phyloP scores from a whole-genome alignment of 1,284 basidiomycete genomes.

The Ganoderma meredithae region DNA sequence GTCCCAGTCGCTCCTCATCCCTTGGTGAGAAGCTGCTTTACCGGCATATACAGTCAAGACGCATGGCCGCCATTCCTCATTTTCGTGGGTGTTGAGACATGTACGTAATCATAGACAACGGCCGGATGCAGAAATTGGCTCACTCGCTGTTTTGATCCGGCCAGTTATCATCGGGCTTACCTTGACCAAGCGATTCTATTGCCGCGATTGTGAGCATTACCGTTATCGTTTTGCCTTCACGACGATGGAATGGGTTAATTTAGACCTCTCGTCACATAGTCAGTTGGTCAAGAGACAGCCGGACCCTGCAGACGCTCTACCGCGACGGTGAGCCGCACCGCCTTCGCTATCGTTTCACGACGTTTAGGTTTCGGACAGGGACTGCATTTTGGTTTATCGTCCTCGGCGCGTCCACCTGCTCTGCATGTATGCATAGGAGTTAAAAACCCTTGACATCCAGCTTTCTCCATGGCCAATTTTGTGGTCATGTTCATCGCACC shows the following conservation, averaged over 20 bases:
- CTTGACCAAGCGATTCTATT: neutral
- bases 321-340: slow-evolving; percentile 4
- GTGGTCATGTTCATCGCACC: slow-evolving; percentile 6
- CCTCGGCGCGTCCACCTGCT: neutral
- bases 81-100: neutral
- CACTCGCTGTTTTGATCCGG: neutral
- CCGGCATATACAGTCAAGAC: neutral
- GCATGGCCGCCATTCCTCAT: neutral
- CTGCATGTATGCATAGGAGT: too few species aligned
- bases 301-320: slow-evolving; percentile 4
- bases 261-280: neutral
- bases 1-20: neutral
- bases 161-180: neutral
- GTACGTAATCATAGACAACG: neutral
- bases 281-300: neutral
- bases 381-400: slow-evolving; percentile 8
- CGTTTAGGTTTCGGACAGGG: neutral
- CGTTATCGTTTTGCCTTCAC: neutral
- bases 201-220: neutral
- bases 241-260: too few species aligned
- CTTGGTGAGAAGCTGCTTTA: neutral
- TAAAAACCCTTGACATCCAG: neutral
- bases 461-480: slow-evolving; percentile 10
- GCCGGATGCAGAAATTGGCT: neutral
- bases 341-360: too few species aligned